Evolutionary conservation across 495 filamentous ascomycete genomes (phyloP).

Genomic region (Acidiella bohemica): DNA sequence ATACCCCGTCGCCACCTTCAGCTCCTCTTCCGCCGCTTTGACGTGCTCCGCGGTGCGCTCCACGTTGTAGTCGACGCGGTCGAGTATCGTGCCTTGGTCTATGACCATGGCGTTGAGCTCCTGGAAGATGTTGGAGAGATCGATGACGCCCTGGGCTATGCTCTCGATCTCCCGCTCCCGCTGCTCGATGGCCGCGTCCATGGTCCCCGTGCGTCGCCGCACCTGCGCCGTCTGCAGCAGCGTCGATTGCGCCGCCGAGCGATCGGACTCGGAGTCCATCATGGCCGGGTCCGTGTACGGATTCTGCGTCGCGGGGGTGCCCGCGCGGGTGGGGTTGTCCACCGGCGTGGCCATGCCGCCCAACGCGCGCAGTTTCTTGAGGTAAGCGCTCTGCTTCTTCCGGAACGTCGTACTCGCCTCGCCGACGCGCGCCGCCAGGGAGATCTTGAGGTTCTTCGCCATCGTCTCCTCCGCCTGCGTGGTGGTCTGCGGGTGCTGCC

Average conservation of each 20-base stretch:
- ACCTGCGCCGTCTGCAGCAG: slow-evolving; percentile 54
- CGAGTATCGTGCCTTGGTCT: slow-evolving; percentile 94
- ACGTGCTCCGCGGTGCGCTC: slow-evolving; percentile 83
- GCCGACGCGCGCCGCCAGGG: slow-evolving; percentile 73
- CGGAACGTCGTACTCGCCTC: slow-evolving; percentile 85
- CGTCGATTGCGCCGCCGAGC: slow-evolving; percentile 79
- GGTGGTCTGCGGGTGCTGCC: slow-evolving; percentile 49
- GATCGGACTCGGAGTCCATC: slow-evolving; percentile 80
- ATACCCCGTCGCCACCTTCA: slow-evolving; percentile 72
- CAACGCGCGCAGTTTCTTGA: slow-evolving; percentile 83
- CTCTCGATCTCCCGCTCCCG: slow-evolving; percentile 95
- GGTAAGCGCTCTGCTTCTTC: slow-evolving; percentile 92
- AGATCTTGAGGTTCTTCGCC: slow-evolving; percentile 90
- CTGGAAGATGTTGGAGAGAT: slow-evolving; percentile 88
- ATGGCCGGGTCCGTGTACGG: slow-evolving; percentile 66
- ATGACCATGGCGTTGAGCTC: slow-evolving; percentile 95
- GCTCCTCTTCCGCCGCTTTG: slow-evolving; percentile 81
- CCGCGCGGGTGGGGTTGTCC: slow-evolving; percentile 37
- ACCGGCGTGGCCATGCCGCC: slow-evolving; percentile 49
- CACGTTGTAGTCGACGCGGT: slow-evolving; percentile 96
- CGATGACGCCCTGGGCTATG: slow-evolving; percentile 95
- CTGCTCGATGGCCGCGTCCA: slow-evolving; percentile 77
- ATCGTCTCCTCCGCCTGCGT: slow-evolving; percentile 72
- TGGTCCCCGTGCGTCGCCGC: slow-evolving; percentile 54
- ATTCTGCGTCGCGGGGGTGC: slow-evolving; percentile 46